phyloP scores from a whole-genome alignment of 1,284 basidiomycete species.

The Bjerkandera adusta region DNA sequence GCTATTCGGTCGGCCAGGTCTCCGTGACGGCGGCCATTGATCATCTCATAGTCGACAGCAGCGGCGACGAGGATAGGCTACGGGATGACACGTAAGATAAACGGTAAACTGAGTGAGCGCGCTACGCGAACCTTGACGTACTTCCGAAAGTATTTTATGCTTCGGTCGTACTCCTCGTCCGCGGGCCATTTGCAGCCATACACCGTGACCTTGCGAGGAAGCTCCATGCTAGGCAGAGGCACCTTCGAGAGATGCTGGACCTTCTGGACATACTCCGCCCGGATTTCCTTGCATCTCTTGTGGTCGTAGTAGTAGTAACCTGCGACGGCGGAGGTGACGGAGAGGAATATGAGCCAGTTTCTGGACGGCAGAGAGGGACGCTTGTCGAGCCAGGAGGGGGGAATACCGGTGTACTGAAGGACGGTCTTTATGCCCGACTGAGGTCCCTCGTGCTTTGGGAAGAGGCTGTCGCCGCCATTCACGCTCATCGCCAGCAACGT shows the following conservation, averaged over 20 bases:
- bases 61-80: constrained; percentile 94
- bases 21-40: constrained; percentile 82
- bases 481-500: constrained; percentile 27
- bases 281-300: constrained; percentile 72
- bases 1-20: constrained; percentile 77
- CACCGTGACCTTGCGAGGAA: constrained; percentile 82
- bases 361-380: constrained; percentile 82
- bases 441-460: constrained; percentile 21
- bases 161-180: constrained; percentile 89
- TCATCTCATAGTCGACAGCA: constrained; percentile 88
- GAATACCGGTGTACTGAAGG: constrained; percentile 49
- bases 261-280: constrained; percentile 74
- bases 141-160: constrained; percentile 87
- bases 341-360: constrained; percentile 92
- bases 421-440: constrained; percentile 33
- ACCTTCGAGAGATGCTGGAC: constrained; percentile 78
- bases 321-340: constrained; percentile 66
- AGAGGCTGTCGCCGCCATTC: constrained; percentile 25
- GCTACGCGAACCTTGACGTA: constrained; percentile 83
- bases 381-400: constrained; percentile 70
- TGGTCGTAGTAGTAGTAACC: constrained; percentile 88
- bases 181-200: constrained; percentile 91
- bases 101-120: constrained; percentile 8
- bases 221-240: constrained; percentile 63
- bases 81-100: constrained; percentile 11